A percentile compares a stretch with the other conserved stretches of the same genome.
These are phyloP conservation scores for Paralagenidium karlingii DNA, from an alignment of 352 stramenopile species.

Conservation along the genomic window DNA sequence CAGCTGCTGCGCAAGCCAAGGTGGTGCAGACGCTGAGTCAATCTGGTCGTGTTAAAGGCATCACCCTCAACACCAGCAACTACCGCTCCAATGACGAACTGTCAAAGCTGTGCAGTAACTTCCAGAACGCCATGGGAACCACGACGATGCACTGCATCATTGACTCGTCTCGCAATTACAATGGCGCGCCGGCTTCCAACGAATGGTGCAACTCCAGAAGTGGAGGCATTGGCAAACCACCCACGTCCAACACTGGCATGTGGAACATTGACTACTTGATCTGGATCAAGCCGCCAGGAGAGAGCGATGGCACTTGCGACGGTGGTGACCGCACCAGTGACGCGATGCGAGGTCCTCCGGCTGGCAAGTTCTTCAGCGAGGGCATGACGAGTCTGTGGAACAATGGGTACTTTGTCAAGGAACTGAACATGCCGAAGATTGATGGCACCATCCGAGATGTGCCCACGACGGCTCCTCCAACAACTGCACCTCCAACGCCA, in stretches of 20 bases:
- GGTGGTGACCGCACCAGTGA: slow-evolving; percentile 7
- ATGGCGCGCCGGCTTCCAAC: slow-evolving; percentile 4
- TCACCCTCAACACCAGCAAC: slow-evolving; percentile 9
- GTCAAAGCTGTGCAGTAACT: slow-evolving; percentile 3
- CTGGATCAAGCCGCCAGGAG: slow-evolving; percentile 24
- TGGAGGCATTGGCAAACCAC: slow-evolving; percentile 14
- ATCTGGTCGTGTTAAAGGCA: slow-evolving; percentile 1
- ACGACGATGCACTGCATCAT: slow-evolving; percentile 12
- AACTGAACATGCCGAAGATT: neutral
- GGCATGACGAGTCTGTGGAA: slow-evolving; percentile 17
- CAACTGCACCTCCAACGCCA: too few species aligned
- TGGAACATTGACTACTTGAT: slow-evolving; percentile 13
- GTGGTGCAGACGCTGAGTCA: slow-evolving; percentile 5
- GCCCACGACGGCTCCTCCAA: too few species aligned
- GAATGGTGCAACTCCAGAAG: slow-evolving; percentile 22
- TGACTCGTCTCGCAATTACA: slow-evolving; percentile 18
- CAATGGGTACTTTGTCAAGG: slow-evolving; percentile 14
- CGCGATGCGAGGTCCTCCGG: slow-evolving; percentile 8
- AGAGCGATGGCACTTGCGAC: slow-evolving; percentile 22
- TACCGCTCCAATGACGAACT: slow-evolving; percentile 8
- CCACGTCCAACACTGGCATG: slow-evolving; percentile 9
- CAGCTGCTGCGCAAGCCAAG: neutral
- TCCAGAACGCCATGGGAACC: slow-evolving; percentile 1
- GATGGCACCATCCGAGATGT: too few species aligned
- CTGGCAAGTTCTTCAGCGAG: slow-evolving; percentile 17